Percentiles rank a stretch among this genome's conserved stretches.
phyloP scores from a whole-genome alignment of 1,139 yeast species.

The Hanseniaspora uvarum region DNA sequence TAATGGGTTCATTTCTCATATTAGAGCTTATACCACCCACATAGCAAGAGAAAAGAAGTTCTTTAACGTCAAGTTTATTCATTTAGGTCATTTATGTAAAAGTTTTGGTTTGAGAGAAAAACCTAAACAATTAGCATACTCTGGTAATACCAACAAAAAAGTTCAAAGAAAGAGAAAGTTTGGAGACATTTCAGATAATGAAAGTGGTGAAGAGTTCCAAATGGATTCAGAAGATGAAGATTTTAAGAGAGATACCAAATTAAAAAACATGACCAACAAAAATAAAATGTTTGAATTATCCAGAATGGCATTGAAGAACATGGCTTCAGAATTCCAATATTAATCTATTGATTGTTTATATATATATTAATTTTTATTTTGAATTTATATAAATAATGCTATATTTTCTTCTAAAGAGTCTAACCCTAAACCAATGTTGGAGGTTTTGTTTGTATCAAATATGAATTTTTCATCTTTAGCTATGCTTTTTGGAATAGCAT shows the following conservation, averaged over 20 bases:
- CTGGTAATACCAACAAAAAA: conserved; percentile 28
- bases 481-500: neutral
- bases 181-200: conserved; percentile 26
- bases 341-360: neutral
- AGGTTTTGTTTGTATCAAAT: neutral
- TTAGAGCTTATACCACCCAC: conserved; percentile 96
- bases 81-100: conserved; percentile 91
- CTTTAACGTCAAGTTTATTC: conserved; percentile 72
- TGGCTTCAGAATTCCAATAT: conserved; percentile 64
- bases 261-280: conserved; percentile 49
- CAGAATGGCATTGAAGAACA: conserved; percentile 51
- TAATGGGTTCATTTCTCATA: conserved; percentile 75
- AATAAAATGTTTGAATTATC: conserved; percentile 74
- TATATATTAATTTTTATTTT: neutral
- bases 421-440: conserved; percentile 1
- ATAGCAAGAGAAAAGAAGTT: conserved; percentile 63
- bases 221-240: conserved; percentile 17
- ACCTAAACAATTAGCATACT: conserved; percentile 62
- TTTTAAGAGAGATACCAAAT: conserved; percentile 25
- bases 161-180: conserved; percentile 20
- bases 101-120: conserved; percentile 90
- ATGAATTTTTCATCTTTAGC: neutral
- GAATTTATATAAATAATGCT: conserved; percentile 8
- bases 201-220: conserved; percentile 21
- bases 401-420: conserved; percentile 15